Evolutionary conservation across 345 rosid genomes (phyloP), one percentile per base, ranked within the genome.

Genomic region (Trapa incisa): DNA sequence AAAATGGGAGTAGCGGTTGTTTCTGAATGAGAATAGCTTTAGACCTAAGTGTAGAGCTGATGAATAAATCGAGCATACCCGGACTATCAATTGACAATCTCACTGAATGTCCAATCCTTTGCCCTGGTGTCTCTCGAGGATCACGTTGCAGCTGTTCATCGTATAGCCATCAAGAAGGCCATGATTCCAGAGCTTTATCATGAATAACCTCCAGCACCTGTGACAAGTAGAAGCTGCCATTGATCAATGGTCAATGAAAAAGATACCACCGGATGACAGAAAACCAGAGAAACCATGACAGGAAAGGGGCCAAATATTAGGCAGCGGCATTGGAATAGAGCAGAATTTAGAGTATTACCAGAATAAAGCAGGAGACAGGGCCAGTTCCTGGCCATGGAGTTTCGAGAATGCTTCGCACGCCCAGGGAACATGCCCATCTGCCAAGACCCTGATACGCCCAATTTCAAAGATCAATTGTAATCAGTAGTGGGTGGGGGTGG

Each of bases 151-250:
- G 85, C 77, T 94, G 89, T 91, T 91, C 95, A 94, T 91, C 15
- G 87, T 82, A 71, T 74, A 10, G 22, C 91, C 87, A 17, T 91
- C 99, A 66, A 91, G 99, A 73, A 91, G 92, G 45, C 97, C 99
- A 3, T 90, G 98, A 77, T 91, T 93, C 98, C 97, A 93, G 17
- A 93, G 87, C 77, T 93, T 93, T 72, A 94, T 84, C 96, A 94
- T 87, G 69, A 91, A 88, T 75, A 94, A 65, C 75, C 89, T 87
- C 97, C 97, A 94, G 78, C 99, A 91, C 96, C 98, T 89, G 78
- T 56, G 58, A 58, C 36, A 54, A 12, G 63, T 35, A 32, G 63
- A 35, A 35, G 37, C 32, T 12, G 3, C 16, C 37, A 8, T 58
- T 58, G 7, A 13, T 58, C 37, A 35, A 38, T 22, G 35, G 10